Conservation (phyloP, 208 protist species). For the Wallacemonas sp. region DNA sequence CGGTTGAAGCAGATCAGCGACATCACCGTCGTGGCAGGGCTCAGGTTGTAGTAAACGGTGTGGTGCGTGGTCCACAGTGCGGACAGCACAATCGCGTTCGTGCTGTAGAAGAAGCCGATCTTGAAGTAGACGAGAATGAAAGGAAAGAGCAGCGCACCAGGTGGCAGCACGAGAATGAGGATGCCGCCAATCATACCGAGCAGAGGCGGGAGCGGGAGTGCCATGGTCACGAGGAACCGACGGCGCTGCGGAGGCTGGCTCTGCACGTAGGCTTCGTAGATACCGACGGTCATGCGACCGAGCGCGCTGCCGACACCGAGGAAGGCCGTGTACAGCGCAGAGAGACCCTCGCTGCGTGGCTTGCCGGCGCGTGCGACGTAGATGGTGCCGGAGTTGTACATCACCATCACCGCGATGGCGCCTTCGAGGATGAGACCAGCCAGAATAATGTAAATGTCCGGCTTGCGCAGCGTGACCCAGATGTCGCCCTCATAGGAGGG, state of each 20-base stretch:
- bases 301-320: slow-evolving; percentile 59
- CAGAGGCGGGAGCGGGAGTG: slow-evolving; percentile 50
- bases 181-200: slow-evolving; percentile 42
- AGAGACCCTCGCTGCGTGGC: slow-evolving; percentile 28
- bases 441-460: slow-evolving; percentile 61
- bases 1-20: slow-evolving; percentile 66
- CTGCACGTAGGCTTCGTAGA: slow-evolving; percentile 75
- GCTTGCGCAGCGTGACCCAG: slow-evolving; percentile 31
- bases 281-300: slow-evolving; percentile 51
- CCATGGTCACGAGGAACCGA: slow-evolving; percentile 50
- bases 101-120: slow-evolving; percentile 55
- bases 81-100: slow-evolving; percentile 65
- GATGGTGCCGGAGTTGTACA: slow-evolving; percentile 73
- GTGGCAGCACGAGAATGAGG: slow-evolving; percentile 53
- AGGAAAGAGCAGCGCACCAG: slow-evolving; percentile 45
- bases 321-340: slow-evolving; percentile 70
- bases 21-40: slow-evolving; percentile 50
- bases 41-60: slow-evolving; percentile 63
- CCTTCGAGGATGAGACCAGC: slow-evolving; percentile 55
- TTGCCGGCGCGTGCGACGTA: slow-evolving; percentile 51
- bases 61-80: slow-evolving; percentile 54
- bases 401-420: slow-evolving; percentile 50
- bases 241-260: slow-evolving; percentile 45
- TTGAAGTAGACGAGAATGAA: slow-evolving; percentile 70
- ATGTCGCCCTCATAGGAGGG: slow-evolving; percentile 48